Base-by-base conservation (phyloP, 2,329 filamentous ascomycete genomes). In the Elsinoe arachidis region DNA sequence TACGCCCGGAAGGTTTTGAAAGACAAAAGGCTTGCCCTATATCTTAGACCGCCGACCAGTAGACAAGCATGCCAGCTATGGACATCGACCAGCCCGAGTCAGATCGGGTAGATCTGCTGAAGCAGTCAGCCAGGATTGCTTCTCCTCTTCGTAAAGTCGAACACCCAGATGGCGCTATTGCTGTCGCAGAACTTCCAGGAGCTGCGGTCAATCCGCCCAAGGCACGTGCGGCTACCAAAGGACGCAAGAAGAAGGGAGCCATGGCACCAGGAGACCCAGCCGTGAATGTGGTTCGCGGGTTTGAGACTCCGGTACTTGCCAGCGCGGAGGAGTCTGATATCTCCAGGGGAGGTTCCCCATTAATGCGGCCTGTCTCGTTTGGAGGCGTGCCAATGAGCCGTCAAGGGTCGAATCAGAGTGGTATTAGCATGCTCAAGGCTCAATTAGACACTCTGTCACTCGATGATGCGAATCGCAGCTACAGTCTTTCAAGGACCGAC, bases 401-500 rank as follows among this genome's bases (percentile, higher is more conserved):
- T 9, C 54, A 56, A 19, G 19, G 41, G 6, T 56, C 54, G 7
- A 56, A 56, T 26, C 47, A 46, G 23, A 85, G 86, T 59, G 90
- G 90, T 49, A 90, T 96, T 65, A 88, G 88, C 66, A 87, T 86
- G 65, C 76, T 96, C 66, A 90, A 90, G 68, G 78, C 86, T 69
- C 86, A 93, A 67, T 78, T 96, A 58, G 90, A 96, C 60, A 83
- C 85, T 2, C 75, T 96, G 56, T 88, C 81, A 66, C 76, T 95
- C 12, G 80, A 83, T 61, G 71, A 68, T 38, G 73, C 83, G 80
- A 34, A 79, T 17, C 80, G 75, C 62, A 78, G 72, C 63, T 78
- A 76, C 65, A 80, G 77, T 65, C 70, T 73, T 34, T 61, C 66
- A 3, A 64, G 68, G 11, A 64, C 69, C n/a, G 63, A 67, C 54